These are phyloP conservation scores for Lepidium campestre DNA, from an alignment of 441 rosid genomes.

Conservation along the genomic window DNA sequence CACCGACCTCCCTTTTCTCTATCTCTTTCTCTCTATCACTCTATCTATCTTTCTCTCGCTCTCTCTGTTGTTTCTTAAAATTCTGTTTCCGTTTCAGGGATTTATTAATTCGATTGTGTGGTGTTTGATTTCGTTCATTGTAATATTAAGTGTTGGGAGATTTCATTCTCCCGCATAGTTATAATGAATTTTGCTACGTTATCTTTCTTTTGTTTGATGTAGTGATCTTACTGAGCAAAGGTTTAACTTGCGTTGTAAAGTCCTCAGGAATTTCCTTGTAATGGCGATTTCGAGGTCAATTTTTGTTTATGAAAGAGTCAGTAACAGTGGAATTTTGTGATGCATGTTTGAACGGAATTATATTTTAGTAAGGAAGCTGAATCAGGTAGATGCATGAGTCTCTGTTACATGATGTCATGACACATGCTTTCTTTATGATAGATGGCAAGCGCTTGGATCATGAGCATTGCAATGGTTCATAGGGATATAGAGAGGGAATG, in stretches of 20 bases:
- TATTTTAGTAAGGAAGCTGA: constrained; percentile 34
- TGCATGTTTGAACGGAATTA: not conserved
- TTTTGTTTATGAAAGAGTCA: not conserved
- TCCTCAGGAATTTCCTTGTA: not conserved
- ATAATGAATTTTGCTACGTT: not conserved
- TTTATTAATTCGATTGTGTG: not conserved
- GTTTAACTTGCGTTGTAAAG: not conserved
- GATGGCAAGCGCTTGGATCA: constrained; percentile 98
- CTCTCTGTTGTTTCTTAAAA: not conserved
- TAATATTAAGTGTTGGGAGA: not conserved
- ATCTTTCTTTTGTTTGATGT: not conserved
- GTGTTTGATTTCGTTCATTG: not conserved
- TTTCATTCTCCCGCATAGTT: not conserved
- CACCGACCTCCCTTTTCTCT: not conserved
- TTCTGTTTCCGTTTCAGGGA: not conserved
- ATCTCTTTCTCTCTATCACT: not conserved
- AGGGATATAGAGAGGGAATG: constrained; percentile 92
- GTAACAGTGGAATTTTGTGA: not conserved
- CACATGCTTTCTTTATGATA: constrained; percentile 98
- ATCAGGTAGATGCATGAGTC: constrained; percentile 57
- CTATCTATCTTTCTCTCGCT: not conserved
- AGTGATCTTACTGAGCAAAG: not conserved
- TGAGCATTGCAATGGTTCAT: constrained; percentile 96
- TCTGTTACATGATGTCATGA: constrained; percentile 73
- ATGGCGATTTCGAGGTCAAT: not conserved